phyloP scores from a whole-genome alignment of 2,329 filamentous ascomycete species.

The Delphinella strobiligena region DNA sequence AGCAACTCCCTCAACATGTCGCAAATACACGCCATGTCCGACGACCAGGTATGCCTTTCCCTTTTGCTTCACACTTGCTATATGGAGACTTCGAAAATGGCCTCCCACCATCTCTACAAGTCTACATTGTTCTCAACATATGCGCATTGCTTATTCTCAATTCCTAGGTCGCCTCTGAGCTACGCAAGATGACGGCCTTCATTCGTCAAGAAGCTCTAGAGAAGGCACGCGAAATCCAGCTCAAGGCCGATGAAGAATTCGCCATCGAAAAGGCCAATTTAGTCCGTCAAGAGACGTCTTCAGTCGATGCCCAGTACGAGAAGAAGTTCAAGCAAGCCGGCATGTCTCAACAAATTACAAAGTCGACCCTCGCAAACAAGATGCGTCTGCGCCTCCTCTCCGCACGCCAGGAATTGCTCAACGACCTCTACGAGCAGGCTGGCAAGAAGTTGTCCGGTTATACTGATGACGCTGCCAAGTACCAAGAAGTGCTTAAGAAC shows the following conservation, averaged over 20 bases:
- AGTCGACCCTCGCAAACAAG: constrained; percentile 93
- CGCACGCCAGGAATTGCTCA: constrained; percentile 80
- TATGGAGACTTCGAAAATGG: no score
- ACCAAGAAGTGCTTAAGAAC: constrained; percentile 64
- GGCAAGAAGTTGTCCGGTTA: constrained; percentile 57
- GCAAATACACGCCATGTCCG: constrained; percentile 85
- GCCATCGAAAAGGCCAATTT: constrained; percentile 98
- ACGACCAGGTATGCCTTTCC: constrained; percentile 66
- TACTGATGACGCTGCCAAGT: constrained; percentile 59
- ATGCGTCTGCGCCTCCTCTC: constrained; percentile 78
- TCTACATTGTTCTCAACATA: no score
- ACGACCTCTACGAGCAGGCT: constrained; percentile 76
- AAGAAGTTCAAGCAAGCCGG: constrained; percentile 99
- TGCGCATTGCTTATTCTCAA: no score
- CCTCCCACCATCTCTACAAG: constrained; percentile 6
- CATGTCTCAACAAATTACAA: constrained; percentile 98
- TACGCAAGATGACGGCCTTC: constrained; percentile 99
- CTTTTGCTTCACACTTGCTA: constrained; percentile 2
- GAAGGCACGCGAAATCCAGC: constrained; percentile 92
- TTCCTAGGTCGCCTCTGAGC: constrained; percentile 80
- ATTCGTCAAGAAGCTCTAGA: constrained; percentile 97
- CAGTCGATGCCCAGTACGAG: constrained; percentile 87
- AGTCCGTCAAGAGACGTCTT: constrained; percentile 82
- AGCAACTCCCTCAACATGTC: constrained; percentile 56
- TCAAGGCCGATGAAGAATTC: constrained; percentile 98